Evolutionary conservation across 106 monocot genomes (phyloP).

Genomic region (Phalaenopsis equestris): DNA sequence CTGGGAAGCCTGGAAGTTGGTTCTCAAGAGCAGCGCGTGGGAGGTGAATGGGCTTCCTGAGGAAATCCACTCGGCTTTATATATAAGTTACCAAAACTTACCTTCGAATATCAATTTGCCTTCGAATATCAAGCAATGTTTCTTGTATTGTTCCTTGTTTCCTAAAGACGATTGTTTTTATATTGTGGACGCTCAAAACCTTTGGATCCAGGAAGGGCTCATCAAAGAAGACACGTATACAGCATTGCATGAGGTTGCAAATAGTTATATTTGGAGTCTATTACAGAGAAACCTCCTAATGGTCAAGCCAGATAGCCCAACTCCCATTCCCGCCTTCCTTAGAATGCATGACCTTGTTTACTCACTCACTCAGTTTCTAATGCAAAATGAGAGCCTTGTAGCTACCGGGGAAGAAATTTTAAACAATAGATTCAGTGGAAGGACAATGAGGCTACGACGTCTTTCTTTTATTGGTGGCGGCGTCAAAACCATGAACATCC

Average conservation of each 20-base stretch:
- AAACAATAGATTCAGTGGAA: neutral
- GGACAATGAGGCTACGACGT: neutral
- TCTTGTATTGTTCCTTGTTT: constrained; percentile 23
- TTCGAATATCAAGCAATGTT: neutral
- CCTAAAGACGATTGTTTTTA: neutral
- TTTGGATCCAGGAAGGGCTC: constrained; percentile 8
- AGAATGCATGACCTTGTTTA: constrained; percentile 17
- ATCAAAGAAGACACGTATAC: neutral
- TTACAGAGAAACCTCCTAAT: constrained; percentile 10
- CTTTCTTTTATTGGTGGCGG: neutral
- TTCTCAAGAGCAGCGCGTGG: constrained; percentile 7
- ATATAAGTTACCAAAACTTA: constrained; percentile 18
- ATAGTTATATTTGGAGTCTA: neutral
- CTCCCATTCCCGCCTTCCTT: neutral
- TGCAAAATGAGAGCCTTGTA: neutral
- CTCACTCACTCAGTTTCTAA: constrained; percentile 1
- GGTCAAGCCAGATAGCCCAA: neutral
- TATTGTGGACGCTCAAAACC: neutral
- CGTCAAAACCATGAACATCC: neutral
- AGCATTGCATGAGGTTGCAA: neutral
- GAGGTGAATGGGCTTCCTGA: neutral
- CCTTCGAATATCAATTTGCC: constrained; percentile 11
- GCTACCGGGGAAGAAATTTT: neutral
- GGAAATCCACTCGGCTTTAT: neutral
- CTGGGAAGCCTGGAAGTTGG: constrained; percentile 14